Evolutionary conservation across 177 flowering plant genomes (phyloP), one percentile per base, ranked within the genome.

Genomic region (Vitis hybrid): DNA sequence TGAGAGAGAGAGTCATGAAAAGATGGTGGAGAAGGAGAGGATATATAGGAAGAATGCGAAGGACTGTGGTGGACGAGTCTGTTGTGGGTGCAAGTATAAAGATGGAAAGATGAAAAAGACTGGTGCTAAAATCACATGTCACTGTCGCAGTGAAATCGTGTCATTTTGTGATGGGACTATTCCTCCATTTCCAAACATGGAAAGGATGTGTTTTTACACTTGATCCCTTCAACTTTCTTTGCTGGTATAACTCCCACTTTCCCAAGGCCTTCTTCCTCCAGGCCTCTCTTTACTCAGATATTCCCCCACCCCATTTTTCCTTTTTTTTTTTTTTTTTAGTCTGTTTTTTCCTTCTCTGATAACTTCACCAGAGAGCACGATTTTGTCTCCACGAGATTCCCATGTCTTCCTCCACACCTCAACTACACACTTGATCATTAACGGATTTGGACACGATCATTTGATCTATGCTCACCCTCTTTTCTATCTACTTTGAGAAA

Each of bases 91-190:
- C 79, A 64, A 29, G 57, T 72, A 33, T 67, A 73, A 77, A 79
- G 18, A 65, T 15, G 70, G 78, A 74, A 79, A 76, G 10, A 48
- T 72, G 89, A 80, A 67, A 65, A 33, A 5, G 87, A 86, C 85
- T 19, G 60, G 55, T 74, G 81, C 77, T 76, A 64, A 53, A 62
- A 71, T 78, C 83, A 80, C 66, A 70, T 50, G 86, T 81, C 84
- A 71, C 63, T 15, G 53, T 78, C 83, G 58, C 52, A 65, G 45
- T 39, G 8, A 39, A 39, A 39, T 39, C 5, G 68, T 61, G 58
- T 66, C 50, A 66, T 67, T 22, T 14, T 18, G 68, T 68, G 87
- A 84, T 81, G 81, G 78, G 87, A 86, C 87, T 66, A 78, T 76
- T 79, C 86, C 75, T 71, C 52, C 33, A n/a, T 75, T 84, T 14